Conservation (phyloP, 306 rosid species). For the Malus orientalis region DNA sequence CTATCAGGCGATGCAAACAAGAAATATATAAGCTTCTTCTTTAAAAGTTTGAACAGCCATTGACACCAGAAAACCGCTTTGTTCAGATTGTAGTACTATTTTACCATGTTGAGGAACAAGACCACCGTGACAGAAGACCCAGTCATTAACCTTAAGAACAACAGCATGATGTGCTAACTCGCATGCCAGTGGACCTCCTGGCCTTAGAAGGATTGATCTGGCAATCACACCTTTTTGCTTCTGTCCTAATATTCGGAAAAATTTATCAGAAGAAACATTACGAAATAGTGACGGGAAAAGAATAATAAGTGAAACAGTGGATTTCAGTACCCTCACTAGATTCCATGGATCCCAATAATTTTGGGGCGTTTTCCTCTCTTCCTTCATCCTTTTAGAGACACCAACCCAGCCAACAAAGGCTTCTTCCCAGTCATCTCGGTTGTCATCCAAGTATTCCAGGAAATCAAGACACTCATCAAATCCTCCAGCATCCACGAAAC, state of each 20-base stretch:
- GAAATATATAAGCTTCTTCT: slow-evolving; percentile 4
- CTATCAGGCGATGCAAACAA: slow-evolving; percentile 25
- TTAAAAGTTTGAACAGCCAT: slow-evolving; percentile 8
- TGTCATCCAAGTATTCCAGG: slow-evolving; percentile 56
- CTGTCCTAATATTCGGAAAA: slow-evolving; percentile 69
- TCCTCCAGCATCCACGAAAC: slow-evolving; percentile 69
- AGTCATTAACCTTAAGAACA: slow-evolving; percentile 87
- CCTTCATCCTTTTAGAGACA: slow-evolving; percentile 53
- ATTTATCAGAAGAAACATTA: slow-evolving; percentile 30
- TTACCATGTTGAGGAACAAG: slow-evolving; percentile 99
- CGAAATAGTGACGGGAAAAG: slow-evolving; percentile 1
- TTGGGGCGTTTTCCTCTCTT: slow-evolving; percentile 35
- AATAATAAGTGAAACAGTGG: slow-evolving; percentile 10
- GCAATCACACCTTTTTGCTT: slow-evolving; percentile 86
- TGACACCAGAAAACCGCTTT: slow-evolving; percentile 5
- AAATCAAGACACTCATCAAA: slow-evolving; percentile 79
- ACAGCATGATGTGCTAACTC: slow-evolving; percentile 74
- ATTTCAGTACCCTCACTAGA: slow-evolving; percentile 68
- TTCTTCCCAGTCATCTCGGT: slow-evolving; percentile 55
- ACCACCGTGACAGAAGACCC: slow-evolving; percentile 97
- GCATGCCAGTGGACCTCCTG: slow-evolving; percentile 73
- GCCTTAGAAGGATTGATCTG: slow-evolving; percentile 75
- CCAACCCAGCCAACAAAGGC: slow-evolving; percentile 62
- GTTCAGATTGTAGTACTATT: slow-evolving; percentile 6
- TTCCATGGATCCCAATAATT: slow-evolving; percentile 72